A percentile compares a stretch with the other conserved stretches of the same genome.
Evolutionary conservation across 1,284 basidiomycete species (phyloP).

Genomic region (Meripilus lineatus): DNA sequence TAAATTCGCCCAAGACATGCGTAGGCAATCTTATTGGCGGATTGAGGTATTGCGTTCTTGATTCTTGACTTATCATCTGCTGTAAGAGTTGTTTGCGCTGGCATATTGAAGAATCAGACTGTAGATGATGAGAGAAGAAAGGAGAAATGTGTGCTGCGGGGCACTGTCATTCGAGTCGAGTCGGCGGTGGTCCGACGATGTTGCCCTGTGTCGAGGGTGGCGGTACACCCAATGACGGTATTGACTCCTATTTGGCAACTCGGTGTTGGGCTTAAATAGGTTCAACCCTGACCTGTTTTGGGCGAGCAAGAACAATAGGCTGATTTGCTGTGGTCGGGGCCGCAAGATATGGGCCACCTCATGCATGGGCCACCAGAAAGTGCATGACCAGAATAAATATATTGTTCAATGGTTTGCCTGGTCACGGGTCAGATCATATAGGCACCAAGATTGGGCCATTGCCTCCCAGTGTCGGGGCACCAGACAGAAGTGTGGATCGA

Average conservation of each 20-base stretch:
- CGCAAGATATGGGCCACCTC: too few relatives aligned
- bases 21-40: slow-evolving; percentile 67
- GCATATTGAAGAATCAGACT: slow-evolving; percentile 44
- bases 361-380: too few relatives aligned
- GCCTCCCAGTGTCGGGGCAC: too few relatives aligned
- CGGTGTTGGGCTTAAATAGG: neutral
- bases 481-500: too few relatives aligned
- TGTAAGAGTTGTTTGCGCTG: slow-evolving; percentile 62
- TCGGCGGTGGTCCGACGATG: too few relatives aligned
- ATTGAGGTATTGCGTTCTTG: slow-evolving; percentile 55
- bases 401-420: too few relatives aligned
- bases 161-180: too few relatives aligned
- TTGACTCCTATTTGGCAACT: slow-evolving; percentile 11
- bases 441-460: too few relatives aligned
- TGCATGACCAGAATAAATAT: too few relatives aligned
- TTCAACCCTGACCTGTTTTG: neutral
- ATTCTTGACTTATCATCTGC: slow-evolving; percentile 75
- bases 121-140: slow-evolving; percentile 2
- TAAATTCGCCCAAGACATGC: slow-evolving; percentile 85
- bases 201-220: neutral
- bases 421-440: too few relatives aligned
- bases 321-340: too few relatives aligned
- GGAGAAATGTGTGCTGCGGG: slow-evolving; percentile 10
- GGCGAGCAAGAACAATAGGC: too few relatives aligned
- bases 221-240: slow-evolving; percentile 7